Evolutionary conservation across 257 asterid species (phyloP), one percentile per base, ranked within the genome.

Genomic region (Petunia secreta): DNA sequence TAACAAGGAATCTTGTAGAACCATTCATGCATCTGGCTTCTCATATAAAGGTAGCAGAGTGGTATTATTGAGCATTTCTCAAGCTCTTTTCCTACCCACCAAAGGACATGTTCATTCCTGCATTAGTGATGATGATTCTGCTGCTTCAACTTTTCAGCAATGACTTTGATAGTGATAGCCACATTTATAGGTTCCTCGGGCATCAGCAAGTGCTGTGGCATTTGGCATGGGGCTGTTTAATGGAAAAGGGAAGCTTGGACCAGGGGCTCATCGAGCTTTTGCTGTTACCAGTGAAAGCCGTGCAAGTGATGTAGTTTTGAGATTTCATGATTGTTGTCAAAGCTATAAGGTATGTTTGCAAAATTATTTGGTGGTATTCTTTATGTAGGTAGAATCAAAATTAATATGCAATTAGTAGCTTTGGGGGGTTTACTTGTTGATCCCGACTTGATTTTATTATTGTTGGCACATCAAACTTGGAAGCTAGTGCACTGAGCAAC

Each of bases 151-250:
- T 25, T 25, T 25, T 25, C 6, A 34, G 36, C 46, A 16, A 73
- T 11, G 59, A 36, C 62, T 73, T 50, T 73, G 46, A 73, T 62
- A 6, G 55, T 73, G 36, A 36, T 50, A 36, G 62, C 37, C 13
- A 50, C 4, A 50, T 50, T 36, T 65, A 59, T 84, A 96, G 99
- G 86, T 96, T 82, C 79, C 98, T 63, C 97, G 99, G 84, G 98
- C 99, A 75, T 94, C 99, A 64, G 97, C 98, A 73, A 96, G 99
- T 84, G 98, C 97, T 63, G 98, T 94, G 80, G 97, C 99, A 80
- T 96, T 96, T 88, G 99, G 98, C 69, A 91, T 96, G 95, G 98
- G 98, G 67, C 95, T 96, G 64, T 94, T 96, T 60, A 94, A 94
- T 85, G 92, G 88, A 75, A 85, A 89, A 58, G 99, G 99, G 81